phyloP scores from a whole-genome alignment of 805 yeast species.

The Metschnikowia kunwiensis region DNA sequence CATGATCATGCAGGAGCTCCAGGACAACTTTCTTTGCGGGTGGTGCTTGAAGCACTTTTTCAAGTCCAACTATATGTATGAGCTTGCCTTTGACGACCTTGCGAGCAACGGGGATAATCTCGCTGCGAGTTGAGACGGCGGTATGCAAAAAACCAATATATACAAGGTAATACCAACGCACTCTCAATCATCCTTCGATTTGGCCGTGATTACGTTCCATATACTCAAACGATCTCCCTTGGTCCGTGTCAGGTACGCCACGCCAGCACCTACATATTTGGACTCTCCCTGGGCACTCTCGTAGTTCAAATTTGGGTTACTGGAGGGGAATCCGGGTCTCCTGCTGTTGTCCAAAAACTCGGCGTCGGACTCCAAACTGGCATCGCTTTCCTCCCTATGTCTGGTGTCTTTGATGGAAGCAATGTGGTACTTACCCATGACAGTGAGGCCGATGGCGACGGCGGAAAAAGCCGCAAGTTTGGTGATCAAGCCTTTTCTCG shows the following conservation, averaged over 20 bases:
- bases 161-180: not conserved
- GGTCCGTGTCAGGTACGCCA: constrained; percentile 54
- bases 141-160: not conserved
- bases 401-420: constrained; percentile 32
- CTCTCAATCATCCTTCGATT: constrained; percentile 9
- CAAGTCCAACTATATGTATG: constrained; percentile 37
- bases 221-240: constrained; percentile 51
- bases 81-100: constrained; percentile 39
- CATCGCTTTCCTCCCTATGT: constrained; percentile 36
- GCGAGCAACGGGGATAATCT: constrained; percentile 5
- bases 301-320: constrained; percentile 30
- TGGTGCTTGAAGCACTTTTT: constrained; percentile 42
- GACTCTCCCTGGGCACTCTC: constrained; percentile 48
- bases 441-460: constrained; percentile 30
- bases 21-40: constrained; percentile 42
- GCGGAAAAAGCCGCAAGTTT: constrained; percentile 34
- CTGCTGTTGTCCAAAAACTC: constrained; percentile 29
- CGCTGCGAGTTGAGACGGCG: not conserved
- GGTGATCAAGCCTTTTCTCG: constrained; percentile 33
- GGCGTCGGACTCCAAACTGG: constrained; percentile 27
- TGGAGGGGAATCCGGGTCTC: constrained; percentile 55
- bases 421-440: constrained; percentile 37
- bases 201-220: constrained; percentile 19
- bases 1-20: constrained; percentile 43
- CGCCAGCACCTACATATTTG: constrained; percentile 67